phyloP scores from a whole-genome alignment of 2,329 filamentous ascomycete genomes.

The Penicillium sp. region DNA sequence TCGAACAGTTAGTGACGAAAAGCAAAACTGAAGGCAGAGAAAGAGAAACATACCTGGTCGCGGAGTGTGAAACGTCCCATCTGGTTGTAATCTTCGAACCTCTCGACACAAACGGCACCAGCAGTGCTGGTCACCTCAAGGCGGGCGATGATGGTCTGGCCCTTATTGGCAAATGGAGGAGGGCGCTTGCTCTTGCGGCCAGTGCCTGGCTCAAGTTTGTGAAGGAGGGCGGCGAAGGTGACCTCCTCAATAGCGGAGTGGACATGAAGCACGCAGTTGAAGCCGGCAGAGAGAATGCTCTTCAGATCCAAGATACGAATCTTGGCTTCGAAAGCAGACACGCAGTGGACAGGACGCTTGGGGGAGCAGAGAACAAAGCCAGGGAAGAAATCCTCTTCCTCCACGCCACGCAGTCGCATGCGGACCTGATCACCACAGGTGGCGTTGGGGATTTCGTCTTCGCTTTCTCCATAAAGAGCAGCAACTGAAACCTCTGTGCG shows the following conservation, averaged over 20 bases:
- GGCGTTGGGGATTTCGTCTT: constrained; percentile 77
- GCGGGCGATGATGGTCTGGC: constrained; percentile 82
- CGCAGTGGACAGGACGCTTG: constrained; percentile 87
- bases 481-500: constrained; percentile 72
- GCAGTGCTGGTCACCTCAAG: constrained; percentile 81
- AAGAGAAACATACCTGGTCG: constrained; percentile 62
- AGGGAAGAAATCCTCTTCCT: constrained; percentile 93
- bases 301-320: constrained; percentile 93
- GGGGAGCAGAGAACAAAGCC: constrained; percentile 95
- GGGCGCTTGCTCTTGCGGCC: constrained; percentile 87
- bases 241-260: constrained; percentile 98
- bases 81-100: constrained; percentile 93
- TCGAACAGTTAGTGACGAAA: constrained; percentile 19
- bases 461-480: constrained; percentile 88
- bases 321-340: constrained; percentile 86
- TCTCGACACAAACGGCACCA: constrained; percentile 84
- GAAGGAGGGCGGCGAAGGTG: constrained; percentile 78
- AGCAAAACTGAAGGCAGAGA: constrained; percentile 5
- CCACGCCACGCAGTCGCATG: constrained; percentile 82
- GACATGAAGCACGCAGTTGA: constrained; percentile 96
- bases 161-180: constrained; percentile 77
- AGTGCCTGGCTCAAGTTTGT: constrained; percentile 94
- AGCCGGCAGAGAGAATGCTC: constrained; percentile 86
- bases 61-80: constrained; percentile 83
- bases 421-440: constrained; percentile 94